These are phyloP conservation scores for Euphorbia pulcherrima DNA, from an alignment of 345 rosid genomes.

Conservation along the genomic window DNA sequence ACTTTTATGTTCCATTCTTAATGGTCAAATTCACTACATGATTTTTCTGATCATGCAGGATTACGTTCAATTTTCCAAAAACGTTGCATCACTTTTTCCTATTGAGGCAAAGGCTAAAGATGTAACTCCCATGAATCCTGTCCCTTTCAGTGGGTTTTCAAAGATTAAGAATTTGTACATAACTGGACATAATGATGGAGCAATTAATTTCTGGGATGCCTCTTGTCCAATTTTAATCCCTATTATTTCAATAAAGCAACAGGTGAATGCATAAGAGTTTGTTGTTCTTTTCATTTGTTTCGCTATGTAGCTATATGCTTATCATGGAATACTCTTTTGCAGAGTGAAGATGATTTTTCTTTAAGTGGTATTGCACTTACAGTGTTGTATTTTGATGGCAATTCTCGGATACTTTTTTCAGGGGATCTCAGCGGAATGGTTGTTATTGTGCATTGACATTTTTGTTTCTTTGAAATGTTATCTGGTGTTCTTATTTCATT, in stretches of 20 bases:
- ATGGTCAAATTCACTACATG: neutral
- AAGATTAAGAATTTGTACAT: slow-evolving; percentile 72
- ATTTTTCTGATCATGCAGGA: slow-evolving; percentile 43
- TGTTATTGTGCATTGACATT: neutral
- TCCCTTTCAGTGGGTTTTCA: slow-evolving; percentile 57
- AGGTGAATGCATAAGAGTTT: slow-evolving; percentile 40
- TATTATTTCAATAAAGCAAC: slow-evolving; percentile 60
- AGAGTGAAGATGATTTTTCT: slow-evolving; percentile 69
- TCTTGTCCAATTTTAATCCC: slow-evolving; percentile 64
- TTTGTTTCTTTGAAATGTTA: neutral
- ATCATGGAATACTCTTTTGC: slow-evolving; percentile 19
- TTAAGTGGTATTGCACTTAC: slow-evolving; percentile 59
- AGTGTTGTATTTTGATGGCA: slow-evolving; percentile 55
- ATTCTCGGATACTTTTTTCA: slow-evolving; percentile 54
- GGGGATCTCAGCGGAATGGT: slow-evolving; percentile 87
- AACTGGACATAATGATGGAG: slow-evolving; percentile 84
- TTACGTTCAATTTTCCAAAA: slow-evolving; percentile 49
- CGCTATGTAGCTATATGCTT: neutral
- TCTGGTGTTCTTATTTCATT: slow-evolving; percentile 2
- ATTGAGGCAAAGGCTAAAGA: slow-evolving; percentile 54
- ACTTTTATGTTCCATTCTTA: neutral
- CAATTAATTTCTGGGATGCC: slow-evolving; percentile 76
- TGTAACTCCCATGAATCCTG: slow-evolving; percentile 30
- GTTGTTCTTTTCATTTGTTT: neutral
- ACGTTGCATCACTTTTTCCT: slow-evolving; percentile 52